Evolutionary conservation across 148 eudicot genomes (phyloP).

Genomic region (Chenopodium suecicum): DNA sequence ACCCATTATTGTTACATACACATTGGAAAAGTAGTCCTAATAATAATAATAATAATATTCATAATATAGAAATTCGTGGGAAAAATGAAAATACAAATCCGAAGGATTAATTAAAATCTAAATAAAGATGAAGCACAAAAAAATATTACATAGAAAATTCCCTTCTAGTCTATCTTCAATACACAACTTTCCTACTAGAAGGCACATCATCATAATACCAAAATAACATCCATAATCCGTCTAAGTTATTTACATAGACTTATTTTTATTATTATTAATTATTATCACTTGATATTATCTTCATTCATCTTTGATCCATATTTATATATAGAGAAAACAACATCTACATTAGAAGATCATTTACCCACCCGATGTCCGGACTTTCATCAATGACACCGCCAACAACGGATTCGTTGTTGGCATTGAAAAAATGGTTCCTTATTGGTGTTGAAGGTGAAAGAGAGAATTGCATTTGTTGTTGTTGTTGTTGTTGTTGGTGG

Average conservation of each 20-base stretch:
- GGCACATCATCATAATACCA: too few species aligned
- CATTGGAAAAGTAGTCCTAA: neutral
- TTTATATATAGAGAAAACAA: neutral
- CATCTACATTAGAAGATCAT: conserved; percentile 54
- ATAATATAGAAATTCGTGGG: neutral
- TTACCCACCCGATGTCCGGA: conserved; percentile 88
- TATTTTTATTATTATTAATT: neutral
- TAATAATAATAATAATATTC: too few species aligned
- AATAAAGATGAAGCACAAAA: too few species aligned
- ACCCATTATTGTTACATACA: neutral
- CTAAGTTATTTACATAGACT: neutral
- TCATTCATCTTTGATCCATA: neutral
- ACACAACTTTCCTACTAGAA: too few species aligned
- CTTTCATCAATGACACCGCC: conserved; percentile 31
- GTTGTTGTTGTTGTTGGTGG: neutral
- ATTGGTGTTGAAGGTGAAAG: neutral
- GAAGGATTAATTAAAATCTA: too few species aligned
- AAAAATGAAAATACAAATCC: neutral
- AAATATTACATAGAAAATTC: neutral
- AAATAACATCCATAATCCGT: neutral
- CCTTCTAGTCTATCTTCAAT: neutral
- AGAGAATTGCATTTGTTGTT: conserved; percentile 7
- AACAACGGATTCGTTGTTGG: neutral
- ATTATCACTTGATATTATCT: neutral
- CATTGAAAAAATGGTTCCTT: conserved; percentile 4